These are phyloP conservation scores for Lasiodiplodia gonubiensis DNA, from an alignment of 2,329 filamentous ascomycete species.

Conservation along the genomic window DNA sequence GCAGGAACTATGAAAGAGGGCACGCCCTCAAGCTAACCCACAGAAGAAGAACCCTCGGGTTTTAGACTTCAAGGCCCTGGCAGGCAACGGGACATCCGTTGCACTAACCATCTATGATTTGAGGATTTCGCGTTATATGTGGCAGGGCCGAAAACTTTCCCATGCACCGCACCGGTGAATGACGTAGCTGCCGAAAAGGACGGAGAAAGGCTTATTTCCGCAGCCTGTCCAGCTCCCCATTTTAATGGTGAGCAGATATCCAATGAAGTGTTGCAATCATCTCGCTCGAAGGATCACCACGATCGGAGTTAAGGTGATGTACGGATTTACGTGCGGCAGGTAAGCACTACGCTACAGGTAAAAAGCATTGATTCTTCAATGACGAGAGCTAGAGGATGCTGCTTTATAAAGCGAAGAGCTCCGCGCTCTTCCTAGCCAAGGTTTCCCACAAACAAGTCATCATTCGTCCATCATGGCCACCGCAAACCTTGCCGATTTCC, in stretches of 20 bases:
- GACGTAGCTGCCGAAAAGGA: no score
- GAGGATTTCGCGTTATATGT: no score
- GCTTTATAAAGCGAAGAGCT: background rate
- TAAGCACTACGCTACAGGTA: background rate
- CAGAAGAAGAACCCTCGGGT: no score
- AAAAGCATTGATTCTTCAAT: background rate
- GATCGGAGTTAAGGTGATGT: background rate
- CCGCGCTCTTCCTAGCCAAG: background rate
- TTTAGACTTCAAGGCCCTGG: no score
- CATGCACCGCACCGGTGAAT: no score
- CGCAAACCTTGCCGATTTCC: constrained; percentile 39
- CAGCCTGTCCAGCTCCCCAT: background rate
- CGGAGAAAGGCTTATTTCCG: background rate
- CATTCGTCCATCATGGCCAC: constrained; percentile 8
- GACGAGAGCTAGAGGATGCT: background rate
- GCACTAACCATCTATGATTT: no score
- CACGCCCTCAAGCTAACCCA: no score
- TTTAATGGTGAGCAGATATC: background rate
- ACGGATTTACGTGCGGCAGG: background rate
- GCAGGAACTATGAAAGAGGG: no score
- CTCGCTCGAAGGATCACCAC: background rate
- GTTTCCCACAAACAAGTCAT: background rate
- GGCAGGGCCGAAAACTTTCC: no score
- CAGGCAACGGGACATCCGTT: no score
- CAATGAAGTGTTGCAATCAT: background rate